Conservation (phyloP, 257 asterid genomes). For the Solanum piurae region DNA sequence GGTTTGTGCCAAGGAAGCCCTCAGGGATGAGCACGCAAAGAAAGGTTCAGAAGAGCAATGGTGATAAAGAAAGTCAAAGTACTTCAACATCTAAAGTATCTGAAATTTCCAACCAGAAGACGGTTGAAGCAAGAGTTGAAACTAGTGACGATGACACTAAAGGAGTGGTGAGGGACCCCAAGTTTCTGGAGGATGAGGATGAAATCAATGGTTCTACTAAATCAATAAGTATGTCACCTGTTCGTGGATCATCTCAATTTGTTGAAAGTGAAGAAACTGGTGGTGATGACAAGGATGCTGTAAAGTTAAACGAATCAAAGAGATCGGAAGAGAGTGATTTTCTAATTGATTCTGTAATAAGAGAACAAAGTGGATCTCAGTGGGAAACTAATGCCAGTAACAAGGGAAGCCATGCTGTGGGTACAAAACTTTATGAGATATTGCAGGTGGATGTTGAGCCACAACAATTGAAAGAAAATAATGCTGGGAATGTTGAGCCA, state of each 20-base stretch:
- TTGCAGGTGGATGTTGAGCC: conserved; percentile 13
- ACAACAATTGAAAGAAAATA: conserved; percentile 17
- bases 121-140: conserved; percentile 19
- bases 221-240: conserved; percentile 15
- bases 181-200: conserved; percentile 24
- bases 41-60: conserved; percentile 45
- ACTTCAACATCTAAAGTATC: conserved; percentile 29
- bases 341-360: neutral
- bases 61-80: conserved; percentile 31
- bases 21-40: conserved; percentile 48
- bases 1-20: conserved; percentile 55
- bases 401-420: conserved; percentile 24
- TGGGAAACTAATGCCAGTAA: conserved; percentile 5
- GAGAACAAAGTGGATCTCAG: neutral
- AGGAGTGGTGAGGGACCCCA: conserved; percentile 8
- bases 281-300: conserved; percentile 10
- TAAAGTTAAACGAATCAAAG: conserved; percentile 15
- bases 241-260: conserved; percentile 13
- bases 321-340: neutral
- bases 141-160: conserved; percentile 23
- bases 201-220: conserved; percentile 14
- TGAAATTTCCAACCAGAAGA: conserved; percentile 17
- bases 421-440: neutral
- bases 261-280: conserved; percentile 34
- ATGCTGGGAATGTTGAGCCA: conserved; percentile 11